phyloP scores from a whole-genome alignment of 208 protist genomes.

The Leishmania amazonensis region DNA sequence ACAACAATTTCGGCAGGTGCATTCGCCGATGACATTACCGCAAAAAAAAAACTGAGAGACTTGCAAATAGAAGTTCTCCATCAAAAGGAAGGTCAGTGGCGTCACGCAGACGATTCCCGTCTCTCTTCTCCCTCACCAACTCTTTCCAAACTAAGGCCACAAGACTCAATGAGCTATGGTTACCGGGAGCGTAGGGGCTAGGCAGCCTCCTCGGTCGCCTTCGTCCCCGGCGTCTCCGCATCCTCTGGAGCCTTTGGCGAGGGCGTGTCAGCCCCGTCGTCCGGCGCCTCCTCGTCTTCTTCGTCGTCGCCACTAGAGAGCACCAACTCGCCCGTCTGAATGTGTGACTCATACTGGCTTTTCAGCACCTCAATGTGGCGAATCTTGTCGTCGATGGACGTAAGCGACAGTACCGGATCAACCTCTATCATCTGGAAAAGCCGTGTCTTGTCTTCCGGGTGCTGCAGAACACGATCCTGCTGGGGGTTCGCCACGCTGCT shows the following conservation, averaged over 20 bases:
- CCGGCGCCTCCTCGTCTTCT: slow-evolving; percentile 23
- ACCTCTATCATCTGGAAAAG: slow-evolving; percentile 63
- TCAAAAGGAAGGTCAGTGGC: background rate
- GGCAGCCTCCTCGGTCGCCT: background rate
- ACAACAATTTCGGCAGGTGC: background rate
- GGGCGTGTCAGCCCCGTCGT: background rate
- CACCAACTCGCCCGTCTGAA: slow-evolving; percentile 40
- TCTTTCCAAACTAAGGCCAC: no score
- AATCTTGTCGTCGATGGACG: slow-evolving; percentile 50
- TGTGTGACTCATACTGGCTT: slow-evolving; percentile 59
- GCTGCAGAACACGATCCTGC: slow-evolving; percentile 48
- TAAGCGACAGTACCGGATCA: slow-evolving; percentile 50
- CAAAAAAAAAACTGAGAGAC: background rate
- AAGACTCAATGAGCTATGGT: no score
- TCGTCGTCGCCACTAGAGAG: slow-evolving; percentile 78
- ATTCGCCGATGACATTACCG: background rate
- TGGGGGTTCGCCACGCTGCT: slow-evolving; percentile 7
- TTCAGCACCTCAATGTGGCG: slow-evolving; percentile 43
- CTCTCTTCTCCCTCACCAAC: no score
- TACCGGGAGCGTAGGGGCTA: background rate
- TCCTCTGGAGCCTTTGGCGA: background rate
- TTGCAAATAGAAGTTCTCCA: background rate
- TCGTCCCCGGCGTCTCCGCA: background rate
- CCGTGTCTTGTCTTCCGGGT: slow-evolving; percentile 69
- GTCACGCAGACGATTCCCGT: background rate